phyloP scores from a whole-genome alignment of 257 asterid genomes.

The Nicotiana obtusifolia region DNA sequence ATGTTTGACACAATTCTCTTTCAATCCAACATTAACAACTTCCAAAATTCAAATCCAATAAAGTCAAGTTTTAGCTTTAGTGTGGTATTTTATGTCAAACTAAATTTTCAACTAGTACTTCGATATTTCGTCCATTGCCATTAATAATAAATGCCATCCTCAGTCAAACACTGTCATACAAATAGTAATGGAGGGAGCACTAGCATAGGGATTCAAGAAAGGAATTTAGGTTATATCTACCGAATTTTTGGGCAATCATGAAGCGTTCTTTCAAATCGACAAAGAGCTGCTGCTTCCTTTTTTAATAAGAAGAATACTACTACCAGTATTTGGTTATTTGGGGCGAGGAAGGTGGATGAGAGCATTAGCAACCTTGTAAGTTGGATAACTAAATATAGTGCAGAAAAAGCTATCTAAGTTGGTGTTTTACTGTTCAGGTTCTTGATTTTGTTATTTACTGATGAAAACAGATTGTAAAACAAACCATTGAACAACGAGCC shows the following conservation, averaged over 20 bases:
- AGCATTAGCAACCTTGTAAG: neutral
- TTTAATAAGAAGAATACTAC: neutral
- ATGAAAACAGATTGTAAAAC: conserved; percentile 31
- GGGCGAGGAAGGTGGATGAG: conserved; percentile 2
- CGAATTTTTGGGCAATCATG: neutral
- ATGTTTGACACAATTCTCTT: neutral
- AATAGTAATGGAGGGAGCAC: neutral
- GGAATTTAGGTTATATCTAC: neutral
- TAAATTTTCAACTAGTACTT: neutral
- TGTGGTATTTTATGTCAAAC: neutral
- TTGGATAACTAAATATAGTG: neutral
- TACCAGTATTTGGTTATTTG: neutral
- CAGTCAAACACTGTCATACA: neutral
- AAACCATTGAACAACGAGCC: conserved; percentile 61
- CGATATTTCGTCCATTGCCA: neutral
- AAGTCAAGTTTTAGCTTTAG: neutral
- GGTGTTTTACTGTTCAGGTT: conserved; percentile 1
- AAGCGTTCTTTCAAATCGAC: neutral
- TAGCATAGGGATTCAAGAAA: neutral
- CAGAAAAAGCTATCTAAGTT: neutral
- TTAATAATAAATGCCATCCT: neutral
- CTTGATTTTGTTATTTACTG: neutral
- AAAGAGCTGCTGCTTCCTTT: neutral
- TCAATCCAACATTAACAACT: neutral
- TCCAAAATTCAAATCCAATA: neutral